phyloP scores from a whole-genome alignment of 768 basidiomycete genomes.

The Boletus rufocinnamomeus region DNA sequence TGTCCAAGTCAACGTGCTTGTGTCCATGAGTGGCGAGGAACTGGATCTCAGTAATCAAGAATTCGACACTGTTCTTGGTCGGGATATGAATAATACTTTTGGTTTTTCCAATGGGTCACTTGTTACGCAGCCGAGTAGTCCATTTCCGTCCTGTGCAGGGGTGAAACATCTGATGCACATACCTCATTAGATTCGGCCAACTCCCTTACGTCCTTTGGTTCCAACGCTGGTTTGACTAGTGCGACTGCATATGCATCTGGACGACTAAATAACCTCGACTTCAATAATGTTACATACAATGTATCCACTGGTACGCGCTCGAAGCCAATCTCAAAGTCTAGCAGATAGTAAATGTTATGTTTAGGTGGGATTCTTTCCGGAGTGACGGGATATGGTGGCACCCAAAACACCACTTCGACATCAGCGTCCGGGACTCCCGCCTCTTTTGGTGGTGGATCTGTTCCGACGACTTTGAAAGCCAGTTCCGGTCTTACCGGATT shows the following conservation, averaged over 20 bases:
- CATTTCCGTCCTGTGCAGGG: neutral
- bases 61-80: neutral
- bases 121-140: neutral
- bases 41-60: neutral
- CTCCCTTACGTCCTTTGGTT: neutral
- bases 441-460: neutral
- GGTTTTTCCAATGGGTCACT: neutral
- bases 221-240: neutral
- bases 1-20: neutral
- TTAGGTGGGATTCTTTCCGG: neutral
- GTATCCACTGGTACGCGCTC: neutral
- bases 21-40: neutral
- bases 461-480: neutral
- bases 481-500: neutral
- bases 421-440: neutral
- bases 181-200: neutral
- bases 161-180: neutral
- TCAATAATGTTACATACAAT: neutral
- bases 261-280: neutral
- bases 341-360: too few relatives aligned
- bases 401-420: too few relatives aligned
- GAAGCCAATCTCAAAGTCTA: neutral
- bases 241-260: neutral
- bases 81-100: neutral
- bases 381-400: neutral